Percentiles rank a stretch among this genome's conserved stretches.
These are phyloP conservation scores for Neofusicoccum umdonicola DNA, from an alignment of 2,329 filamentous ascomycete genomes.

Conservation along the genomic window DNA sequence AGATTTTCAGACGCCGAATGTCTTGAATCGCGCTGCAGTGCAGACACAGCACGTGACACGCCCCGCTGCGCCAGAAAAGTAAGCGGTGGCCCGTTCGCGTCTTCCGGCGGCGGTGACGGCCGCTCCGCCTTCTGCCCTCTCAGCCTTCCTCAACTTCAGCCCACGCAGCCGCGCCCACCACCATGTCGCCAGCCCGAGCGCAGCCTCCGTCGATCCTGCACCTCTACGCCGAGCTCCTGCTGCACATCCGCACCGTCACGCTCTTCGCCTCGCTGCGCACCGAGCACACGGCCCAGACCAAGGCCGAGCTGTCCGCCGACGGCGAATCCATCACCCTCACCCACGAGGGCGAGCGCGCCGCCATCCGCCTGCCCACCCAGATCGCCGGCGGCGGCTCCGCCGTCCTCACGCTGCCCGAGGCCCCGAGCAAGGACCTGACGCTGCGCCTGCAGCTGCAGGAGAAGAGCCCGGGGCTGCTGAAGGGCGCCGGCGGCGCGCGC, in stretches of 20 bases:
- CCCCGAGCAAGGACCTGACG: conserved; percentile 50
- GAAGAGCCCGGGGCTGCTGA: conserved; percentile 23
- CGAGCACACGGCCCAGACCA: conserved; percentile 42
- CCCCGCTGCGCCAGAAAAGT: background rate
- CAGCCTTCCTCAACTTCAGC: background rate
- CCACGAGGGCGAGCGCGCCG: conserved; percentile 46
- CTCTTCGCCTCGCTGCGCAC: conserved; percentile 54
- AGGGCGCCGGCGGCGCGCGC: conserved; percentile 30
- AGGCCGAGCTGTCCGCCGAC: conserved; percentile 45
- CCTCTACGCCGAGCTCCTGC: conserved; percentile 60
- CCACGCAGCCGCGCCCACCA: background rate
- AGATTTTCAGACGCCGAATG: background rate
- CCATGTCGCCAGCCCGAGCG: background rate
- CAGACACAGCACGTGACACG: background rate
- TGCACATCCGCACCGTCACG: conserved; percentile 60
- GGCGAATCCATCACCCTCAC: conserved; percentile 43
- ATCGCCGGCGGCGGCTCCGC: conserved; percentile 44
- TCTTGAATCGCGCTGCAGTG: background rate
- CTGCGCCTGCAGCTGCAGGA: conserved; percentile 55
- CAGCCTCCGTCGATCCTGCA: conserved; percentile 25
- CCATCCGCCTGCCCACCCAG: conserved; percentile 47
- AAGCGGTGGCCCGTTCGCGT: background rate
- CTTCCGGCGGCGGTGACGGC: background rate
- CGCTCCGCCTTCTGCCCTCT: background rate
- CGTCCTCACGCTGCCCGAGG: conserved; percentile 51